A percentile compares a stretch with the other conserved stretches of the same genome.
Evolutionary conservation across 2,329 filamentous ascomycete species (phyloP).

Genomic region (Didymella sp.): DNA sequence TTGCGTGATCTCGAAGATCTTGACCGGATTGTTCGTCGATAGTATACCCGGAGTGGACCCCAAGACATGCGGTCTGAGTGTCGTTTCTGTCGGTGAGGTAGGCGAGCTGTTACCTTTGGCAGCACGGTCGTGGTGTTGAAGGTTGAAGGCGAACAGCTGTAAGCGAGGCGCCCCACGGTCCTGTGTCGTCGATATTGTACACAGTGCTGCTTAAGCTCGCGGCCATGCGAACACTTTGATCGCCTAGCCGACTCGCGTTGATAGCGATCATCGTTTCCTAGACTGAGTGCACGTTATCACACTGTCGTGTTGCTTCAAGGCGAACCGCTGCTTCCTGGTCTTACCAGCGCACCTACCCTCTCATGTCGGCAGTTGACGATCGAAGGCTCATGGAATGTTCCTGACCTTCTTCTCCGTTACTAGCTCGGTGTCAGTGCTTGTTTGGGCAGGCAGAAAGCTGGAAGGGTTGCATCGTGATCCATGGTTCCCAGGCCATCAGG

Average conservation of each 20-base stretch:
- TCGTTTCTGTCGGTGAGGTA: slow-evolving; percentile 4
- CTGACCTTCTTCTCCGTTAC: slow-evolving; percentile 24
- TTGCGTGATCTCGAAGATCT: slow-evolving; percentile 6
- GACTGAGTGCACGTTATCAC: slow-evolving; percentile 1
- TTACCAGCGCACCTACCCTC: slow-evolving; percentile 1
- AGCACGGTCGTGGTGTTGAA: not conserved
- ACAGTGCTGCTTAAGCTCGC: not conserved
- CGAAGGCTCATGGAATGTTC: slow-evolving; percentile 22
- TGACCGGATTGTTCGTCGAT: slow-evolving; percentile 3
- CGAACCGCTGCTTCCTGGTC: slow-evolving; percentile 9
- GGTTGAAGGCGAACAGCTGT: not conserved
- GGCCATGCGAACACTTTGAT: slow-evolving; percentile 3
- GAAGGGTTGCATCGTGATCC: slow-evolving; percentile 16
- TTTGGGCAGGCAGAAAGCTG: slow-evolving; percentile 18
- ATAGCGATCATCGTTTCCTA: not conserved
- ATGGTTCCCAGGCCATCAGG: slow-evolving; percentile 25
- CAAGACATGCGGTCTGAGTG: not conserved
- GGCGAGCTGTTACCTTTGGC: not conserved
- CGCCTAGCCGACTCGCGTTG: not conserved
- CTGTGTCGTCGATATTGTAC: not conserved
- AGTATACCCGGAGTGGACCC: not conserved
- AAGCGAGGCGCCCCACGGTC: not conserved
- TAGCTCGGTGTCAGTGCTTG: slow-evolving; percentile 24
- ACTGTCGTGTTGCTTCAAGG: slow-evolving; percentile 5
- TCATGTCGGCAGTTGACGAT: slow-evolving; percentile 1